A percentile compares a stretch with the other conserved stretches of the same genome.
phyloP scores from a whole-genome alignment of 345 rosid species.

The Brassica nigra region DNA sequence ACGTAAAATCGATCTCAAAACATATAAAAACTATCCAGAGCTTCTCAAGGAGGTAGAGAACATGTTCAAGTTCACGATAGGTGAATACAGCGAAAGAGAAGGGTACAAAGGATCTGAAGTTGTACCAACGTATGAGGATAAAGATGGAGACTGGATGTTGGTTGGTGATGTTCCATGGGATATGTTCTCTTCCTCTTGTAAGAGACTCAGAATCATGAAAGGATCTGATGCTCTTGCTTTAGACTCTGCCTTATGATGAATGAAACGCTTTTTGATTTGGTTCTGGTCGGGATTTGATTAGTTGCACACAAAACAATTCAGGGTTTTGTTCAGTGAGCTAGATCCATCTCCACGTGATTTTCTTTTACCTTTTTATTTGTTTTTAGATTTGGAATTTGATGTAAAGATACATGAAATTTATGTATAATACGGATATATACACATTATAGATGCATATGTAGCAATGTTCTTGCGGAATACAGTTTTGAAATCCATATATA shows the following conservation, averaged over 20 bases:
- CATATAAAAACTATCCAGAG: constrained; percentile 53
- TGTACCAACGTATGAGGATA: constrained; percentile 76
- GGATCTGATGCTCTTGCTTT: constrained; percentile 53
- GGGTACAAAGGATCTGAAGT: constrained; percentile 65
- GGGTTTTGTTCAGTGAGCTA: constrained; percentile 31
- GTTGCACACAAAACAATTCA: constrained; percentile 14
- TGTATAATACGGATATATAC: constrained; percentile 30
- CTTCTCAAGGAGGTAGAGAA: constrained; percentile 61
- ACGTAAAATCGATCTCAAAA: constrained; percentile 67
- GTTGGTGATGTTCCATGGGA: constrained; percentile 92
- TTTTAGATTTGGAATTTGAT: constrained; percentile 17
- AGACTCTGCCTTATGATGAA: constrained; percentile 33
- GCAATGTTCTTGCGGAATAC: constrained; percentile 18
- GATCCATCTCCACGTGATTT: constrained; percentile 12
- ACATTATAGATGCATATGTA: constrained; percentile 15
- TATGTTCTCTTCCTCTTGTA: constrained; percentile 61
- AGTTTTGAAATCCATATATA: not conserved
- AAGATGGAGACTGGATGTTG: constrained; percentile 84
- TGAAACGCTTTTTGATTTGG: constrained; percentile 39
- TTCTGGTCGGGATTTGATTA: constrained; percentile 20
- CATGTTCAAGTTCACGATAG: constrained; percentile 65
- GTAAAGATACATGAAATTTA: constrained; percentile 40
- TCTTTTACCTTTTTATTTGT: not conserved
- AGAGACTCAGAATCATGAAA: constrained; percentile 60
- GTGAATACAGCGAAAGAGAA: constrained; percentile 52